Evolutionary conservation across 176 grass and related monocot genomes (phyloP), one percentile per base, ranked within the genome.

Genomic region (Ananas comosus): DNA sequence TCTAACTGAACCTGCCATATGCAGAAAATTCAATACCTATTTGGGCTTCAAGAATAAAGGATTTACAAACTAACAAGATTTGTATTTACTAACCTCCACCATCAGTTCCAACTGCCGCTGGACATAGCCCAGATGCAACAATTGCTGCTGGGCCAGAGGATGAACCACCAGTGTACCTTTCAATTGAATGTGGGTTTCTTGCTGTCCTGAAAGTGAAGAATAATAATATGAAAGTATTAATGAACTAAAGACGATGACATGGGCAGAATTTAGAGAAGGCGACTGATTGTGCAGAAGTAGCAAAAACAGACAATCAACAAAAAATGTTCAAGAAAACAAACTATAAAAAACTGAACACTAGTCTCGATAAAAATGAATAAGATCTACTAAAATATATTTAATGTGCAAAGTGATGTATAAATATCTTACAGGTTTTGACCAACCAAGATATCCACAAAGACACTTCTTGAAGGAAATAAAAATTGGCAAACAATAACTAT

Each of bases 121-220:
- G 79, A 84, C 89, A 93, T 72, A 99, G 80, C 33, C 89, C 94
- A 79, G 94, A 93, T 67, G 94, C 81, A 61, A 99, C 94, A 68
- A 99, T 80, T 80, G 89, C 86, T 65, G 94, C 94, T 57, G 94
- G 94, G 66, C 94, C 94, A 69, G 94, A 99, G 25, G 94, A 99
- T 77, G 94, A 99, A 68, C 94, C 94, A 73, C 94, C 94, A 14
- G 94, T 93, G 80, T 99, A 99, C 74, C 94, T 90, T 76, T 99
- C 89, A 80, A 85, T 19, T 42, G 86, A 82, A 90, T 99, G 89
- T 76, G 94, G 94, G 74, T 99, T 99, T 86, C 94, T 85, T 51
- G 80, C 68, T 75, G 94, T 88, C 70, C 94, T 99, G 87, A n/a
- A 83, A 79, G 56, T 61, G 16, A 21, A 19, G 16, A 61, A 61